Evolutionary conservation across 768 basidiomycete genomes (phyloP).

Genomic region (Suillus brevipes): DNA sequence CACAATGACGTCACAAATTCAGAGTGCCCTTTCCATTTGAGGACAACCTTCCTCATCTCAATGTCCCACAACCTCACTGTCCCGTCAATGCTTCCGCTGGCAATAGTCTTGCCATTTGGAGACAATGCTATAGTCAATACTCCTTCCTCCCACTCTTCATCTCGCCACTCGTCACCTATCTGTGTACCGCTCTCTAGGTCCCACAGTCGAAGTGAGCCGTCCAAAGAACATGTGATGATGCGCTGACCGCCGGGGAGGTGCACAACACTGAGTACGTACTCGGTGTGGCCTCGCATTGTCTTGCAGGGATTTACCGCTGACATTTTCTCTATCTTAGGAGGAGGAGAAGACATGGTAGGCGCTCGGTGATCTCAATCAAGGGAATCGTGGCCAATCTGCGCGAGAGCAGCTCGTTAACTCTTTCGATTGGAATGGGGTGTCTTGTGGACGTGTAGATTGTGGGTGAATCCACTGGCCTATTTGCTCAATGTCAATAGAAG

Average conservation of each 20-base stretch:
- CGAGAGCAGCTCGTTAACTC: no score
- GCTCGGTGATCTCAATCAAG: no score
- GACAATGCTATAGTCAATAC: neutral
- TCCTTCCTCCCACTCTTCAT: conserved; percentile 1
- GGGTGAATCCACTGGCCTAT: no score
- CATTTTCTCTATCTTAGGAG: neutral
- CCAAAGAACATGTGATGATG: conserved; percentile 11
- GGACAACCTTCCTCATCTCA: neutral
- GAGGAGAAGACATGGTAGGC: neutral
- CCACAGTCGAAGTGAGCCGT: conserved; percentile 15
- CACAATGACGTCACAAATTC: neutral
- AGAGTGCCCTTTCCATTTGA: neutral
- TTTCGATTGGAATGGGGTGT: no score
- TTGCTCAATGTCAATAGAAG: no score
- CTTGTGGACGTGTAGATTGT: no score
- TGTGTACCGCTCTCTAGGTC: conserved; percentile 27
- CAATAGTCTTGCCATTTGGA: neutral
- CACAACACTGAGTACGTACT: neutral
- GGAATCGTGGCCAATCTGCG: no score
- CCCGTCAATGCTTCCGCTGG: no score
- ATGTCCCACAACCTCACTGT: no score
- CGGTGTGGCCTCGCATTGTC: neutral
- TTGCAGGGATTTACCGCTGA: neutral
- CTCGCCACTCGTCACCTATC: conserved; percentile 6
- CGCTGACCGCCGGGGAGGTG: neutral